Percentiles rank a stretch among this genome's conserved stretches.
Conservation (phyloP, 805 yeast species). For the Maudiozyma barnettii region DNA sequence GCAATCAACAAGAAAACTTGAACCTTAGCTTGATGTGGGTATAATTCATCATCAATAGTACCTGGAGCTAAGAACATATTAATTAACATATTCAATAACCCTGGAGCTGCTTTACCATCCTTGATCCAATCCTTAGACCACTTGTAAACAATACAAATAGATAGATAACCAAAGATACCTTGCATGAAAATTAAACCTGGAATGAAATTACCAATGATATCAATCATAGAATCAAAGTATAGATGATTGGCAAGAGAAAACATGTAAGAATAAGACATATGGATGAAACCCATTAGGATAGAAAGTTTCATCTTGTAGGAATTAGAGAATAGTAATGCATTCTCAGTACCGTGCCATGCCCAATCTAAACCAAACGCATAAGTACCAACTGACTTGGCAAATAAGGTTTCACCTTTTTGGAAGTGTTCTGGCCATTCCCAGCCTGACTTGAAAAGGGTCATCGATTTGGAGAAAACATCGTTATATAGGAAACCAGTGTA, state of each 20-base stretch:
- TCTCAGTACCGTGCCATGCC: constrained; percentile 77
- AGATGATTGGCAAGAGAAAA: constrained; percentile 58
- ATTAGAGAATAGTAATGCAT: constrained; percentile 56
- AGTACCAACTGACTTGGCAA: constrained; percentile 41
- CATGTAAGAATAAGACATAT: constrained; percentile 62
- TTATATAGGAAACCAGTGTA: constrained; percentile 68
- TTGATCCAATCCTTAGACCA: constrained; percentile 67
- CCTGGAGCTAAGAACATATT: constrained; percentile 73
- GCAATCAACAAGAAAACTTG: constrained; percentile 48
- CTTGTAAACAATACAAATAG: constrained; percentile 59
- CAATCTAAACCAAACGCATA: constrained; percentile 61
- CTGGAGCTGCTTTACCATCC: constrained; percentile 56
- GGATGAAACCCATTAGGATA: constrained; percentile 63
- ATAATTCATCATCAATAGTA: constrained; percentile 51
- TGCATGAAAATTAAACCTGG: constrained; percentile 72
- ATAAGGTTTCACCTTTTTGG: constrained; percentile 40
- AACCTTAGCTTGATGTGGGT: constrained; percentile 53
- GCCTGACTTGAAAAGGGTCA: constrained; percentile 59
- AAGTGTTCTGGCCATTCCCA: constrained; percentile 56
- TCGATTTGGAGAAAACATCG: constrained; percentile 60
- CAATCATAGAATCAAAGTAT: constrained; percentile 49
- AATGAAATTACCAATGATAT: constrained; percentile 61
- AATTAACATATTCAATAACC: constrained; percentile 63
- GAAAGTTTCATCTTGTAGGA: constrained; percentile 74
- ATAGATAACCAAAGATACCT: constrained; percentile 62